phyloP scores from a whole-genome alignment of 371 early-diverging fungal genomes.

The Syncephalastrum monosporum region DNA sequence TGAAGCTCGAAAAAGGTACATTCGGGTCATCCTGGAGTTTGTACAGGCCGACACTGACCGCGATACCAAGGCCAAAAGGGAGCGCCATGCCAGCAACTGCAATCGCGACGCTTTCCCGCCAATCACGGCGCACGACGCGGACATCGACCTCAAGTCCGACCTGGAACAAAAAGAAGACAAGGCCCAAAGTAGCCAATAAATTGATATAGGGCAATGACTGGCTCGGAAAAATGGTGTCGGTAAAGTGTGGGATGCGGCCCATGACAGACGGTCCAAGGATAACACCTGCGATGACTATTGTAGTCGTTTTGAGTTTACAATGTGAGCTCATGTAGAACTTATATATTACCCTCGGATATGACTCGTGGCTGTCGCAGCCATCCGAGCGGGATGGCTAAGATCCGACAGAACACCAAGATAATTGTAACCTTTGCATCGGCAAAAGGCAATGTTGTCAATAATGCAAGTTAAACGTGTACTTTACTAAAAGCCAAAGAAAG shows the following conservation, averaged over 20 bases:
- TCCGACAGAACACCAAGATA: slow-evolving; percentile 65
- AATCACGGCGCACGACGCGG: slow-evolving; percentile 43
- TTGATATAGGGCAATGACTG: slow-evolving; percentile 68
- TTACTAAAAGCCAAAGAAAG: neutral
- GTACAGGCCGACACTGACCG: slow-evolving; percentile 69
- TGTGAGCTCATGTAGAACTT: slow-evolving; percentile 19
- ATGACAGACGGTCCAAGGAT: slow-evolving; percentile 77
- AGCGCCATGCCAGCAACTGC: slow-evolving; percentile 72
- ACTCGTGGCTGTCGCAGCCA: slow-evolving; percentile 71
- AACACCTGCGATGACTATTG: slow-evolving; percentile 69
- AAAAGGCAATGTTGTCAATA: neutral
- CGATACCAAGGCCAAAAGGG: slow-evolving; percentile 76
- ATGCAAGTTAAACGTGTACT: neutral
- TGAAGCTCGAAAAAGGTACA: slow-evolving; percentile 67
- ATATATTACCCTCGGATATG: slow-evolving; percentile 63
- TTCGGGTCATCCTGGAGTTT: slow-evolving; percentile 38
- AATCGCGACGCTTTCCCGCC: slow-evolving; percentile 49
- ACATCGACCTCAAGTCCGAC: slow-evolving; percentile 83
- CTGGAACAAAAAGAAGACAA: slow-evolving; percentile 88
- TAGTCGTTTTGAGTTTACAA: neutral
- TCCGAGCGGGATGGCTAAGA: slow-evolving; percentile 57
- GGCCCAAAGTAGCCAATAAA: slow-evolving; percentile 83
- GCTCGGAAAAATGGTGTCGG: slow-evolving; percentile 60
- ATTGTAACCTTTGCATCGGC: slow-evolving; percentile 48
- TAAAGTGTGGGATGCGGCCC: slow-evolving; percentile 69